Conservation (phyloP, 805 yeast genomes). For the Hanseniaspora opuntiae region DNA sequence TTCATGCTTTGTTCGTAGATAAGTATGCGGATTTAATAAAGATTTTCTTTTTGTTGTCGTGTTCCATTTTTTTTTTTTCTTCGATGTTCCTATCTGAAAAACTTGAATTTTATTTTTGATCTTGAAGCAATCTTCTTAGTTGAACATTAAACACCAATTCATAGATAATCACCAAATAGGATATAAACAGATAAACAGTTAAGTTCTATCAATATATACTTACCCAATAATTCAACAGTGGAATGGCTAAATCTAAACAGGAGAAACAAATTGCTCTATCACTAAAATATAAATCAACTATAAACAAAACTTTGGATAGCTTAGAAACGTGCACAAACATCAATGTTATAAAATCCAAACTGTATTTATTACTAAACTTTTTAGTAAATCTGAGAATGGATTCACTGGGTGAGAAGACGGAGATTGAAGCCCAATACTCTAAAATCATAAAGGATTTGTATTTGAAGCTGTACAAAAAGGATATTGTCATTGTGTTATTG, state of each 20-base stretch:
- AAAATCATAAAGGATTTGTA: background rate
- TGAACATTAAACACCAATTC: too few relatives aligned
- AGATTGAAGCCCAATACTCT: background rate
- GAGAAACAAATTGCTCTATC: background rate
- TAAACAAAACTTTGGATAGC: background rate
- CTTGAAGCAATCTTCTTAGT: too few relatives aligned
- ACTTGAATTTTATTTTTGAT: too few relatives aligned
- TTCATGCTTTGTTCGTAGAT: background rate
- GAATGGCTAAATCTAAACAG: slow-evolving; percentile 43
- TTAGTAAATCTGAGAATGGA: background rate
- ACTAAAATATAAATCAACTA: background rate
- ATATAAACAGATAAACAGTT: too few relatives aligned
- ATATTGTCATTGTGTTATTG: background rate
- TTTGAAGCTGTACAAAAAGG: background rate
- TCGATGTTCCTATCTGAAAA: background rate
- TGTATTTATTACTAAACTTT: slow-evolving; percentile 4
- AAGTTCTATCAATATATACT: background rate
- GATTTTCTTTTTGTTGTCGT: background rate
- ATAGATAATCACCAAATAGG: too few relatives aligned
- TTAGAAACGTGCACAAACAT: background rate
- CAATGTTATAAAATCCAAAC: background rate
- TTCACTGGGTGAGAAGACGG: background rate
- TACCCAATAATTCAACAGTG: slow-evolving; percentile 31
- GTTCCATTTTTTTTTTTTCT: background rate
- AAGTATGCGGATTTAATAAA: background rate